A percentile compares a stretch with the other conserved stretches of the same genome.
Evolutionary conservation across 179 eudicot genomes (phyloP).

Genomic region (Kewa caespitosa): DNA sequence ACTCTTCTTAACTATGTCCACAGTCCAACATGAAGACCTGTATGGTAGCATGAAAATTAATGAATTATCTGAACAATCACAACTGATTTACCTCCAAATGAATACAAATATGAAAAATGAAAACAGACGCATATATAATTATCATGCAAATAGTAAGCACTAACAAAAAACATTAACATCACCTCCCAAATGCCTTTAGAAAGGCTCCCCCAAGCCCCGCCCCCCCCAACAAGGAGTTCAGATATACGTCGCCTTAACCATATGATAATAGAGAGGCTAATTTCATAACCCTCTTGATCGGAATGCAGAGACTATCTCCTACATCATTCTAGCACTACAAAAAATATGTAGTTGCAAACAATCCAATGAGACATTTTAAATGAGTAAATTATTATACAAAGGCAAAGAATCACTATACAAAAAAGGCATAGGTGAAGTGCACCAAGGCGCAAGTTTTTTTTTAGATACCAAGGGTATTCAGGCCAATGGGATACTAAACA

Average conservation of each 20-base stretch:
- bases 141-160: background rate
- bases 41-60: background rate
- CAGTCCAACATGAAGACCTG: conserved; percentile 26
- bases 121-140: background rate
- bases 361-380: too few species aligned
- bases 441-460: too few species aligned
- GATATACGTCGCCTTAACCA: too few species aligned
- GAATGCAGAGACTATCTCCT: too few species aligned
- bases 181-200: background rate
- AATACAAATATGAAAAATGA: background rate
- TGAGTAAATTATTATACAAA: too few species aligned
- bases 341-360: too few species aligned
- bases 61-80: background rate
- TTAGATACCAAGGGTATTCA: background rate
- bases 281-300: too few species aligned
- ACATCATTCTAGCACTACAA: too few species aligned
- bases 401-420: too few species aligned
- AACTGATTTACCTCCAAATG: background rate
- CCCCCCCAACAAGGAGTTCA: too few species aligned
- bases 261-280: background rate
- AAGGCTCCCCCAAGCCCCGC: too few species aligned
- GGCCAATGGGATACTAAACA: background rate
- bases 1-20: conserved; percentile 27
- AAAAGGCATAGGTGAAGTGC: too few species aligned
- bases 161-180: background rate